Conservation (phyloP, 2,329 filamentous ascomycete genomes). For the Monilinia laxa region DNA sequence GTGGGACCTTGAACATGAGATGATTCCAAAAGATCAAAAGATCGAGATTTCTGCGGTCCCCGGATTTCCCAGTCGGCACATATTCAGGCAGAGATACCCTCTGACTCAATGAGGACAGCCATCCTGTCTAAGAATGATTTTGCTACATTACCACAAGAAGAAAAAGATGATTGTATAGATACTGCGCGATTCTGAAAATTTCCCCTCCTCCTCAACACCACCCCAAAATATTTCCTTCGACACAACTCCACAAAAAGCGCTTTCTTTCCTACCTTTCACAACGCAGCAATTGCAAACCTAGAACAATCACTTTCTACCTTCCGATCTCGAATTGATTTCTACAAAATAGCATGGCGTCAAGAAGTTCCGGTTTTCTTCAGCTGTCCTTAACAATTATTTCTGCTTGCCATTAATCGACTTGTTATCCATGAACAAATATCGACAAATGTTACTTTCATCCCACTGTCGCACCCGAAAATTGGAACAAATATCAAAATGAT, state of each 20-base stretch:
- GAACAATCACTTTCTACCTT: not conserved
- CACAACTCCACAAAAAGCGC: not conserved
- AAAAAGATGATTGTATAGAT: not conserved
- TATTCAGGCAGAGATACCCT: slow-evolving; percentile 40
- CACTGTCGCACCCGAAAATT: not conserved
- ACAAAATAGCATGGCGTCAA: not conserved
- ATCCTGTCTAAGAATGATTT: not conserved
- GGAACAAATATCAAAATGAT: not conserved
- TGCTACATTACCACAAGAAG: not conserved
- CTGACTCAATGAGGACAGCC: not conserved
- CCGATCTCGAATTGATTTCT: not conserved
- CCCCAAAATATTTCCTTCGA: not conserved
- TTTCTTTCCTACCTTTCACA: not conserved
- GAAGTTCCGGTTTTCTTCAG: too few species aligned
- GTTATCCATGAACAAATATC: not conserved
- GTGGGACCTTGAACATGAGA: slow-evolving; percentile 79
- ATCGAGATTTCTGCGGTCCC: slow-evolving; percentile 55
- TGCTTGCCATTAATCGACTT: not conserved
- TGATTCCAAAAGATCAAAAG: slow-evolving; percentile 68
- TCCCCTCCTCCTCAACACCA: not conserved
- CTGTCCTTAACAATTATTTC: too few species aligned
- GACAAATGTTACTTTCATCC: not conserved
- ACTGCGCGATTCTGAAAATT: not conserved
- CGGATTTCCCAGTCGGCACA: slow-evolving; percentile 48
- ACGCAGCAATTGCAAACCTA: not conserved